Conservation (phyloP, 1,284 basidiomycete genomes). For the Anthracocystis panici-leucophaei region DNA sequence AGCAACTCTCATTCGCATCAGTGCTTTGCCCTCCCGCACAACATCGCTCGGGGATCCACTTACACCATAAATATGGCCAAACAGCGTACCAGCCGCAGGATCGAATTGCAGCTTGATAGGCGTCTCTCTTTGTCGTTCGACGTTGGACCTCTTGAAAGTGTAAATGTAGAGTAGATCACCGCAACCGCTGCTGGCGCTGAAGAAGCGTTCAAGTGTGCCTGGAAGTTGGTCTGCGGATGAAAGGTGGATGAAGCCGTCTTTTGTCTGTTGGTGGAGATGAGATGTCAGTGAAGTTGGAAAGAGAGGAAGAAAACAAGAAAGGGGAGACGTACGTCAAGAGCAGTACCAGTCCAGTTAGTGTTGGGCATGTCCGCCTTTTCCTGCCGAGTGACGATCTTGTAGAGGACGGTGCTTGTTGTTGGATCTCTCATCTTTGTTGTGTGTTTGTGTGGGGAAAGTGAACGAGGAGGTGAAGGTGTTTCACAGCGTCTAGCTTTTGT, state of each 20-base stretch:
- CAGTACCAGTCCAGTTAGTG: slow-evolving; percentile 54
- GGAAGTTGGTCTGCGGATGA: slow-evolving; percentile 57
- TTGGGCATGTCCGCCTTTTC: slow-evolving; percentile 46
- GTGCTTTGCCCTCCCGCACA: not conserved
- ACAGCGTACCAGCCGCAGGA: slow-evolving; percentile 48
- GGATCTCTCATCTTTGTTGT: slow-evolving; percentile 42
- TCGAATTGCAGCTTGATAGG: slow-evolving; percentile 56
- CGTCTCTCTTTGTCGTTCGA: slow-evolving; percentile 30
- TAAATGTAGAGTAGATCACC: slow-evolving; percentile 48
- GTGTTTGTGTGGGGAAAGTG: not conserved
- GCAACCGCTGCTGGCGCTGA: slow-evolving; percentile 42
- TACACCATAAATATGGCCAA: slow-evolving; percentile 58
- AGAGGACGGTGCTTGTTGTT: slow-evolving; percentile 52
- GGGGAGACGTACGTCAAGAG: slow-evolving; percentile 52
- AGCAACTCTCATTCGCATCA: not conserved
- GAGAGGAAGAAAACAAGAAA: not conserved
- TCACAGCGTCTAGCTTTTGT: not conserved
- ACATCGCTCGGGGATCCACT: slow-evolving; percentile 4
- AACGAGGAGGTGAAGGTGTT: not conserved
- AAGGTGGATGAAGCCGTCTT: slow-evolving; percentile 64
- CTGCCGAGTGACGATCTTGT: slow-evolving; percentile 62
- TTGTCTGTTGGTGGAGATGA: slow-evolving; percentile 23
- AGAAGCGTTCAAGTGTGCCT: slow-evolving; percentile 58
- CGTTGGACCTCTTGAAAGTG: slow-evolving; percentile 36
- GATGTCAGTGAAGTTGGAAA: no score